phyloP scores from a whole-genome alignment of 805 yeast species.

The Yamadazyma endophytica region DNA sequence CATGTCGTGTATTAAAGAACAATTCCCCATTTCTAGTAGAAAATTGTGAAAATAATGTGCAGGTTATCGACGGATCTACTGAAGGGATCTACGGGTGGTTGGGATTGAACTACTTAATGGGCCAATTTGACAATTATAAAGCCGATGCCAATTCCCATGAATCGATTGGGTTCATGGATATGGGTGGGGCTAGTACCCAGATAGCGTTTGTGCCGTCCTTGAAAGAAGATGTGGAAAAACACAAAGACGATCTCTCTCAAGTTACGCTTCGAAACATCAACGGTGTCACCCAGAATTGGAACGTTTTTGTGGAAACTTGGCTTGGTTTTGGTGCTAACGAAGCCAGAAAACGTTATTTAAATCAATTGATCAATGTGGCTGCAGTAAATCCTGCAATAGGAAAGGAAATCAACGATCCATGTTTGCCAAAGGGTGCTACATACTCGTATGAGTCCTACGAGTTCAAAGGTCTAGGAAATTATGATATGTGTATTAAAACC shows the following conservation, averaged over 20 bases:
- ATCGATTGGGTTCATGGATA: conserved; percentile 94
- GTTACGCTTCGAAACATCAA: conserved; percentile 63
- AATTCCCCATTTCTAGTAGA: conserved; percentile 54
- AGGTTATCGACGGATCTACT: conserved; percentile 87
- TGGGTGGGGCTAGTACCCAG: conserved; percentile 99
- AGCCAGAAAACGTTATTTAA: conserved; percentile 72
- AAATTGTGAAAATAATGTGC: conserved; percentile 67
- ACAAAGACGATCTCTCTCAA: conserved; percentile 30
- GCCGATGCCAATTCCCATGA: conserved; percentile 32
- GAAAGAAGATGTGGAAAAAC: conserved; percentile 43
- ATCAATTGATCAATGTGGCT: conserved; percentile 42
- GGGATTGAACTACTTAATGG: conserved; percentile 79
- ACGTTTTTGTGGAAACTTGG: conserved; percentile 94
- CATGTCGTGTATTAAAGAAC: conserved; percentile 54
- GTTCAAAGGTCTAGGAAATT: conserved; percentile 74
- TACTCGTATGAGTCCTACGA: conserved; percentile 43
- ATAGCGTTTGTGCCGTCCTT: conserved; percentile 85
- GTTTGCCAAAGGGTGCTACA: conserved; percentile 65
- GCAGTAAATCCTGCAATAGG: conserved; percentile 11
- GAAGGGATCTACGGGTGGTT: conserved; percentile 98
- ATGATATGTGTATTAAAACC: conserved; percentile 64
- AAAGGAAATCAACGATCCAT: conserved; percentile 59
- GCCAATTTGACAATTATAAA: conserved; percentile 52
- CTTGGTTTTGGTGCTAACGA: conserved; percentile 96
- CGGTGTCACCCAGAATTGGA: conserved; percentile 74